These are phyloP conservation scores for Mikania micrantha DNA, from an alignment of 129 eudicot genomes.

Conservation along the genomic window DNA sequence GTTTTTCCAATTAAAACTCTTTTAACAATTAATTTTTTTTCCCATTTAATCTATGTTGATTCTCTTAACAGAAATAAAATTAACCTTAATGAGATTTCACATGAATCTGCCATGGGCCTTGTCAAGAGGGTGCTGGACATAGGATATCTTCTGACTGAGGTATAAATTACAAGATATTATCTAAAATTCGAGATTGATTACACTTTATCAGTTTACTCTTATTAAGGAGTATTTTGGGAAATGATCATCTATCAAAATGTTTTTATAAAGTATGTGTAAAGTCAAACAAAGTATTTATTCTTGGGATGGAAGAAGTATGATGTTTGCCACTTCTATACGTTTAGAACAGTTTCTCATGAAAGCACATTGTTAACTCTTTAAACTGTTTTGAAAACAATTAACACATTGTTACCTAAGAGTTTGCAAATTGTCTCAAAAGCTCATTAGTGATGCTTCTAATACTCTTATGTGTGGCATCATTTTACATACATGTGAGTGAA, in stretches of 20 bases:
- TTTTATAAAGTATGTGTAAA: background rate
- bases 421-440: background rate
- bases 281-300: background rate
- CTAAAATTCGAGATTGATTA: background rate
- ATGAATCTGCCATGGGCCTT: slow-evolving; percentile 92
- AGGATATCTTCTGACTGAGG: slow-evolving; percentile 92
- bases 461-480: background rate
- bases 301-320: background rate
- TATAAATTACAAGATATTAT: slow-evolving; percentile 14
- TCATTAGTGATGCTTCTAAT: background rate
- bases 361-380: background rate
- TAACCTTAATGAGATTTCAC: slow-evolving; percentile 90
- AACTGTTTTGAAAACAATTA: background rate
- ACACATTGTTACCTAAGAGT: background rate
- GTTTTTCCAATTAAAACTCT: background rate
- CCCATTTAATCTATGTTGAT: slow-evolving; percentile 1
- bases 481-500: background rate
- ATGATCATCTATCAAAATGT: background rate
- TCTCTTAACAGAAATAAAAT: slow-evolving; percentile 66
- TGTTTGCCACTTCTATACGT: background rate
- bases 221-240: background rate
- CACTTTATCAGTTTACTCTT: background rate
- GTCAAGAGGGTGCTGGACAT: slow-evolving; percentile 52
- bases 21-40: background rate
- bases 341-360: background rate